Conservation (phyloP, 257 asterid genomes). For the Ajuga chamaepitys region DNA sequence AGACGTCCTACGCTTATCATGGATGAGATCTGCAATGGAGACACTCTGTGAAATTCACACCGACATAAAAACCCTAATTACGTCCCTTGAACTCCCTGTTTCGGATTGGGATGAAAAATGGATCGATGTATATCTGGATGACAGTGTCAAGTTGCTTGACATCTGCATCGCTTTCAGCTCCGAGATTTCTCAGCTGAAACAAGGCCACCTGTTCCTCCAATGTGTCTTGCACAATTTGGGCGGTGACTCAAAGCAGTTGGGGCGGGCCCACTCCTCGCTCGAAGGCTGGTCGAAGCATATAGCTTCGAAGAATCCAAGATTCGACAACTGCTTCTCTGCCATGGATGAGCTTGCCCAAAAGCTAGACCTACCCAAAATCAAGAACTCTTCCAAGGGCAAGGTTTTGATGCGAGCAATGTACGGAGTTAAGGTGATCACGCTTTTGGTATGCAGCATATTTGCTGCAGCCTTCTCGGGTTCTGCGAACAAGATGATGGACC, state of each 20-base stretch:
- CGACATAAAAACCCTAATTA: conserved; percentile 57
- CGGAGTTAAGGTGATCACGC: conserved; percentile 65
- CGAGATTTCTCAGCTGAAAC: conserved; percentile 65
- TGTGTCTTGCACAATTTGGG: conserved; percentile 41
- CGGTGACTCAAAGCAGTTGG: conserved; percentile 38
- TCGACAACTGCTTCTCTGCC: conserved; percentile 53
- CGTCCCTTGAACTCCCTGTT: conserved; percentile 67
- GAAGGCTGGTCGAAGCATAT: conserved; percentile 70
- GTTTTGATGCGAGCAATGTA: conserved; percentile 80
- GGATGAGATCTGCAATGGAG: conserved; percentile 66
- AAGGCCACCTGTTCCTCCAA: conserved; percentile 70
- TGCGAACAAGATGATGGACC: conserved; percentile 48
- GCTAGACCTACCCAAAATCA: conserved; percentile 68
- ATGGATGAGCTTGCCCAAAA: conserved; percentile 54
- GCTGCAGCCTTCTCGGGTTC: conserved; percentile 72
- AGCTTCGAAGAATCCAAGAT: conserved; percentile 49
- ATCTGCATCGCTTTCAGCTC: conserved; percentile 79
- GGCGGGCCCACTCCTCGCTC: conserved; percentile 51
- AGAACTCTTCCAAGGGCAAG: conserved; percentile 77
- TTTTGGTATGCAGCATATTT: conserved; percentile 57
- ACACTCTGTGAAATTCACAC: conserved; percentile 62
- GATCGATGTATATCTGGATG: conserved; percentile 70
- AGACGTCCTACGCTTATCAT: conserved; percentile 54
- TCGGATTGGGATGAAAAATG: conserved; percentile 86
- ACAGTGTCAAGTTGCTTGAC: conserved; percentile 69